Evolutionary conservation across 495 filamentous ascomycete species (phyloP), one percentile per base, ranked within the genome.

Genomic region (Chaetomium fimeti): DNA sequence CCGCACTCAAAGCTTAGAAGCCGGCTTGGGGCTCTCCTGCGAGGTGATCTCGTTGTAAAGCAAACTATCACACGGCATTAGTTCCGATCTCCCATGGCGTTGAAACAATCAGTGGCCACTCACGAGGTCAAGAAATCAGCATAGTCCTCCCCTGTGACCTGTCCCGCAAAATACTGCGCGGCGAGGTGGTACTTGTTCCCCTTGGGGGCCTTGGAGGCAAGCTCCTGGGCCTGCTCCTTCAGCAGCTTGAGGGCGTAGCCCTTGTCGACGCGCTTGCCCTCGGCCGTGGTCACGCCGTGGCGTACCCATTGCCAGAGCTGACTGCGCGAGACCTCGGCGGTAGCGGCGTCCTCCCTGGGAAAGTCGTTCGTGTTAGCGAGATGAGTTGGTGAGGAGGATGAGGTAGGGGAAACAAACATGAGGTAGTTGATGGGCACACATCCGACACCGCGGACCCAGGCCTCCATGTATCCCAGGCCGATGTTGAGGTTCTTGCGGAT

Each of bases 401-500:
- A 8, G 11, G 12, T 40, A n/a, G 45, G 12, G 43, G 27, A 7
- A 25, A 73, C 79, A 57, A 71, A 88, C 94, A 99, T 99, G n/a
- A 98, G 81, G 76, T 88, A 95, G 82, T 99, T 97, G 79, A 99
- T 97, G 22, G 94, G 95, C 62, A 99, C 92, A 68, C 94, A 99
- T 43, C 94, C 94, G 40, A 98, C 83, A 20, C 92, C 94, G 62
- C 91, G 89, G 36, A 98, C 83, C 94, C 94, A 99, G 67, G 91
- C 93, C 78, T 99, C 94, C 93, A 98, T 99, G 78, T 99, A 99
- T 59, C 89, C 88, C 2, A 99, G 85, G 24, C 95, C 94, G 72
- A 99, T 98, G 77, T 91, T 93, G 59, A 99, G 82, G 79, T 99
- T 99, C 87, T 97, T 97, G 71, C 92, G 87, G 81, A 99, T 97